Percentiles rank a stretch among this genome's conserved stretches.
phyloP scores from a whole-genome alignment of 2,329 filamentous ascomycete genomes.

The Botrytis byssoidea region DNA sequence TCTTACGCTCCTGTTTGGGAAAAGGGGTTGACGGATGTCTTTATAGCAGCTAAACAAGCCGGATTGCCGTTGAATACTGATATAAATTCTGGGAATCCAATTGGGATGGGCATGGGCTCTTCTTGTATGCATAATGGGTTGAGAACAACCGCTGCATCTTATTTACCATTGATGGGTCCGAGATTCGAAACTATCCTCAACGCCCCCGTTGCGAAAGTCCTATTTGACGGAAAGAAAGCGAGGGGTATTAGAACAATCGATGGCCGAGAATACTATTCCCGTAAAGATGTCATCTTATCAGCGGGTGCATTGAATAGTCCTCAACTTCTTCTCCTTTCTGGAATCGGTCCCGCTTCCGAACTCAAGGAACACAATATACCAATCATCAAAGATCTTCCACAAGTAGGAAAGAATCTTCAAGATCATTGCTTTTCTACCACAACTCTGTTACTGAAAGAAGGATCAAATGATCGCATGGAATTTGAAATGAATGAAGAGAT shows the following conservation, averaged over 20 bases:
- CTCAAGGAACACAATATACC: constrained; percentile 47
- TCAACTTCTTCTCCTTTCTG: constrained; percentile 49
- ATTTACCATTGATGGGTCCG: constrained; percentile 44
- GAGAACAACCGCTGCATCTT: constrained; percentile 51
- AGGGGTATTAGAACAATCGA: constrained; percentile 45
- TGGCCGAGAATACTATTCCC: constrained; percentile 39
- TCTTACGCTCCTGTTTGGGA: constrained; percentile 51
- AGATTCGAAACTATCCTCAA: constrained; percentile 55
- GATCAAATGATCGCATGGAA: constrained; percentile 20
- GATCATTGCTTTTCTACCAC: constrained; percentile 42
- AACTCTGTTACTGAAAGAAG: constrained; percentile 39
- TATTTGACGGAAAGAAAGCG: constrained; percentile 24
- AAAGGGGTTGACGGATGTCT: constrained; percentile 45
- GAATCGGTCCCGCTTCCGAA: constrained; percentile 45
- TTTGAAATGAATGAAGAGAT: constrained; percentile 47
- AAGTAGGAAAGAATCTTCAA: constrained; percentile 63
- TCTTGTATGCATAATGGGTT: constrained; percentile 50
- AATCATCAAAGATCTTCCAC: constrained; percentile 56
- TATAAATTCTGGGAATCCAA: constrained; percentile 57
- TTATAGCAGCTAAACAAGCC: constrained; percentile 49
- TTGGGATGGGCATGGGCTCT: constrained; percentile 53
- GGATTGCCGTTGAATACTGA: constrained; percentile 53
- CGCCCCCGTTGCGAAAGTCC: constrained; percentile 48
- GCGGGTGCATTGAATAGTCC: constrained; percentile 50
- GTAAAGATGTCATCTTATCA: constrained; percentile 48